These are phyloP conservation scores for Leishmania guyanensis DNA, from an alignment of 208 protist genomes.

Conservation along the genomic window DNA sequence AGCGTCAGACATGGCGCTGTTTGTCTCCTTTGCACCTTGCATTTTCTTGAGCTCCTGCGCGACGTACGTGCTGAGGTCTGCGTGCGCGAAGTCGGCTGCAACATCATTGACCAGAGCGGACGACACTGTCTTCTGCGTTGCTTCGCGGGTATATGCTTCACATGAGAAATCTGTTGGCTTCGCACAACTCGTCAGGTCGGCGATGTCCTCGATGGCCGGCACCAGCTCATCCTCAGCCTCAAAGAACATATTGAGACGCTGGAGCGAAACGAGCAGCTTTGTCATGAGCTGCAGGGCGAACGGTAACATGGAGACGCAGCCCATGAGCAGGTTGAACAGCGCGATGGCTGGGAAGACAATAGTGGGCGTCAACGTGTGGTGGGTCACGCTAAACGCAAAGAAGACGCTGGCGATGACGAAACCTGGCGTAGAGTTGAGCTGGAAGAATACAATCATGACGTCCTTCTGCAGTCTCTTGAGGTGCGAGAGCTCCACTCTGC, in stretches of 20 bases:
- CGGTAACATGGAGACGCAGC: conserved; percentile 82
- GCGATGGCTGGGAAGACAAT: conserved; percentile 87
- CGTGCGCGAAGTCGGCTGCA: conserved; percentile 3
- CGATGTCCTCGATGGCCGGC: conserved; percentile 28
- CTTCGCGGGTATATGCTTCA: neutral
- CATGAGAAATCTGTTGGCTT: neutral
- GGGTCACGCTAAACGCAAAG: conserved; percentile 38
- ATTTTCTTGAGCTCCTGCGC: conserved; percentile 40
- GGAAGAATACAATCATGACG: conserved; percentile 36
- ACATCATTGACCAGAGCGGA: neutral
- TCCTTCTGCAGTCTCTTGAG: conserved; percentile 29
- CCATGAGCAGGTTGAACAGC: conserved; percentile 81
- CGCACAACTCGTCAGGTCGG: neutral
- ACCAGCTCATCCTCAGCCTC: conserved; percentile 9
- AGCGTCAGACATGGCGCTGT: neutral
- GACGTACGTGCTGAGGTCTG: conserved; percentile 44
- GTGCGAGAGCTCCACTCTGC: conserved; percentile 42
- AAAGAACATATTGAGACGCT: conserved; percentile 40
- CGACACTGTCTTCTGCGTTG: neutral
- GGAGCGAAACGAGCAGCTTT: conserved; percentile 67
- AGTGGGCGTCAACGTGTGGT: conserved; percentile 68
- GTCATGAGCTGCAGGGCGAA: conserved; percentile 52
- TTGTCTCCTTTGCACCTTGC: neutral
- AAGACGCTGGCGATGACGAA: conserved; percentile 56
- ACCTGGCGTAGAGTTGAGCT: conserved; percentile 57